These are phyloP conservation scores for Agaricus subrufescens DNA, from an alignment of 768 basidiomycete species.

Conservation along the genomic window DNA sequence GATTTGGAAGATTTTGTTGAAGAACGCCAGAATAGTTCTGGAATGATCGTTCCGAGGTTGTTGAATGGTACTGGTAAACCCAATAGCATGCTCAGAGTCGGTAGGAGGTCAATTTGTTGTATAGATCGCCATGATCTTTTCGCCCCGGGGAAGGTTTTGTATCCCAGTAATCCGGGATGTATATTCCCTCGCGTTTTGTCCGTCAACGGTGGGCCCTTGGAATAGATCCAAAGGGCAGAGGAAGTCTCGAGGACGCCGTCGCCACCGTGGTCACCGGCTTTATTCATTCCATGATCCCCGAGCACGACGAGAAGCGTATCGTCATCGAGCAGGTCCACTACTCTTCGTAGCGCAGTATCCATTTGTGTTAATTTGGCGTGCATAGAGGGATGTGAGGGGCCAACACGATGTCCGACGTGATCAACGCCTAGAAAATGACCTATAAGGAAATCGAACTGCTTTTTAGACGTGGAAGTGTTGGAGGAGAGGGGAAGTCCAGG, in stretches of 20 bases:
- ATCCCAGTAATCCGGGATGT: constrained; percentile 49
- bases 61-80: constrained; percentile 95
- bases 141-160: constrained; percentile 57
- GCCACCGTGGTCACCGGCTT: constrained; percentile 92
- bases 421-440: constrained; percentile 96
- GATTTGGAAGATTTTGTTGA: not conserved
- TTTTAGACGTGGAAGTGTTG: constrained; percentile 15
- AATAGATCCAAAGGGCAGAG: constrained; percentile 88
- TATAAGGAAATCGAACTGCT: constrained; percentile 80
- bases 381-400: constrained; percentile 87
- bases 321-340: constrained; percentile 73
- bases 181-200: constrained; percentile 23
- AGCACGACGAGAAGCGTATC: constrained; percentile 89
- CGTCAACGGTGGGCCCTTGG: constrained; percentile 59
- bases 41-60: constrained; percentile 88
- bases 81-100: constrained; percentile 82
- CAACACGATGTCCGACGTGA: constrained; percentile 92
- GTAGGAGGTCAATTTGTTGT: constrained; percentile 92
- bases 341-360: constrained; percentile 69
- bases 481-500: not conserved
- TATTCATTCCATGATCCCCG: constrained; percentile 98
- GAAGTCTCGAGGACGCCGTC: constrained; percentile 81
- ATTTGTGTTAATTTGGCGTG: constrained; percentile 82
- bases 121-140: constrained; percentile 53
- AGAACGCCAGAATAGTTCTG: constrained; percentile 76